These are phyloP conservation scores for Flueggea neowawraea DNA, from an alignment of 441 rosid species.

Conservation along the genomic window DNA sequence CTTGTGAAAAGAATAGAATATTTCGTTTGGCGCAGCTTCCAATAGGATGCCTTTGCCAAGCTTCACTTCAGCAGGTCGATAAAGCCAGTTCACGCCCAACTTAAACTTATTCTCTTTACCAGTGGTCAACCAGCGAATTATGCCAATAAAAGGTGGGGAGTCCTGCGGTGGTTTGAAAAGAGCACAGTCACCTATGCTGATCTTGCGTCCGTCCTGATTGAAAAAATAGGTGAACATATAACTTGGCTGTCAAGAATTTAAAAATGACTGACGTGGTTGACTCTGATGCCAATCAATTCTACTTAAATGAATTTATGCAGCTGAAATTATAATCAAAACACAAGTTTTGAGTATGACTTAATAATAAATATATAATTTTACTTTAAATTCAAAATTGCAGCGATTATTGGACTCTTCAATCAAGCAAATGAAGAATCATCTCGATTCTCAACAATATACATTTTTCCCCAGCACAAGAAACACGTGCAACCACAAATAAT, in stretches of 20 bases:
- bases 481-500: no score
- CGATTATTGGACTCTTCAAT: no score
- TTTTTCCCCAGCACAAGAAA: no score
- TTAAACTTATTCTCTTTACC: slow-evolving; percentile 47
- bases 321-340: no score
- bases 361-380: no score
- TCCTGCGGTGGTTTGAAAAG: slow-evolving; percentile 77
- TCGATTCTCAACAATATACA: no score
- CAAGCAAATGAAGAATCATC: no score
- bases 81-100: slow-evolving; percentile 82
- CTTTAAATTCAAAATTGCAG: no score
- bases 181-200: slow-evolving; percentile 89
- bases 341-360: no score
- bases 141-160: slow-evolving; percentile 79
- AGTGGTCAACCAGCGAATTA: slow-evolving; percentile 53
- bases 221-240: slow-evolving; percentile 1
- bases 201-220: slow-evolving; percentile 72
- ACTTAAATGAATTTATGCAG: no score
- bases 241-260: not conserved
- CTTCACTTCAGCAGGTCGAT: slow-evolving; percentile 76
- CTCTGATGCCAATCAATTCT: no score
- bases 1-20: slow-evolving; percentile 90
- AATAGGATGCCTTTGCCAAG: slow-evolving; percentile 84
- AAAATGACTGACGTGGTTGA: not conserved
- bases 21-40: slow-evolving; percentile 91